Base-by-base conservation (phyloP, 2,329 filamentous ascomycete genomes). In the Aspergillus sp. region DNA sequence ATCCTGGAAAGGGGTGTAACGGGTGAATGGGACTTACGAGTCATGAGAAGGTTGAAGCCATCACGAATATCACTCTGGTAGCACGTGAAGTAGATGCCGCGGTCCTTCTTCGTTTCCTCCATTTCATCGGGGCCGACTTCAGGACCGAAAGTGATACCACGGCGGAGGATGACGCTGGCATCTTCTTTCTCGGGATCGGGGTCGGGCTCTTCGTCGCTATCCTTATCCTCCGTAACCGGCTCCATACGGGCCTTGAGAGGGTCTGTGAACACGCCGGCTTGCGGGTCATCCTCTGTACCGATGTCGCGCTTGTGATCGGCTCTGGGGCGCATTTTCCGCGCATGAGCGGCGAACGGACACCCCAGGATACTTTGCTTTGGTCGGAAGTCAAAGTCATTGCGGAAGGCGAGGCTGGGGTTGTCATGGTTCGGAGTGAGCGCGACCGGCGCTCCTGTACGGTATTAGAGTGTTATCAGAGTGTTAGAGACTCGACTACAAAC, bases 341-440 rank as follows among this genome's bases (percentile, higher is more conserved):
- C 56, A 36, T 60, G 58, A 26, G 58, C 58, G 1, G 54, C 58
- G 20, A 60, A 60, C 5, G 58, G 58, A 29, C 54, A 60, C n/a
- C 32, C 22, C 4, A 22, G 22, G 22, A 22, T 42, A 20, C 18
- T n/a, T 20, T 60, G 54, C 5, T 42, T 36, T 9, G 26, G 39
- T 16, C 12, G 6, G 10, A 18, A 60, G 31, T 57, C 29, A 20
- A 42, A 60, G 16, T 60, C 22, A 22, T 60, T 56, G 14, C 16
- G 6, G 14, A 45, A 18, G 11, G 24, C 53, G 12, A 49, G 24
- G 6, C 11, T 29, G 6, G 16, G 29, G 20, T 52, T 11, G 31
- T 53, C 46, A 22, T 47, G 3, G 7, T 36, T 29, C 11, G 50
- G 57, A 12, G 45, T 22, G 12, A 24, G 20, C 1, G 47, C 39